Conservation (phyloP, 2,329 filamentous ascomycete species). For the Whalleya microplaca region DNA sequence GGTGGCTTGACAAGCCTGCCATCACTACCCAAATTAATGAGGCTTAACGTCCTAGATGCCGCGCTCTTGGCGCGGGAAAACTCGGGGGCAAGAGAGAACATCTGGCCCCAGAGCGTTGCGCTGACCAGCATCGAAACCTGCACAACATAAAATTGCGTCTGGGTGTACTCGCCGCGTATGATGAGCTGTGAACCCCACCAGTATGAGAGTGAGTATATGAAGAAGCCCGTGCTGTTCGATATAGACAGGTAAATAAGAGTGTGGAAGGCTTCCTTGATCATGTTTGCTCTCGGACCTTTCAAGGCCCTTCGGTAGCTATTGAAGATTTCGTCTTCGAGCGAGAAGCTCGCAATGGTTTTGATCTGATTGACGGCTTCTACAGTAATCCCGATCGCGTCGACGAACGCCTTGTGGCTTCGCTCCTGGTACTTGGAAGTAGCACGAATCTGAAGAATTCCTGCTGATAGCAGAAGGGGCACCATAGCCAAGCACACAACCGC, state of each 20-base stretch:
- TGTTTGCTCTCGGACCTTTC: conserved; percentile 46
- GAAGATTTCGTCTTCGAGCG: conserved; percentile 39
- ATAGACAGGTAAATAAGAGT: conserved; percentile 53
- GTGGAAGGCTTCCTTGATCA: conserved; percentile 36
- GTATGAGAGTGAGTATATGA: conserved; percentile 66
- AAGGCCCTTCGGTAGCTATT: conserved; percentile 44
- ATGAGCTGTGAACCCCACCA: conserved; percentile 70
- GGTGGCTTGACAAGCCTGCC: conserved; percentile 35
- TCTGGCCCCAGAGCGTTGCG: conserved; percentile 64
- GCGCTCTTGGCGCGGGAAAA: conserved; percentile 61
- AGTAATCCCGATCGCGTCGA: conserved; percentile 52
- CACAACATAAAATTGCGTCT: conserved; percentile 66
- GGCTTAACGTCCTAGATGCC: conserved; percentile 48
- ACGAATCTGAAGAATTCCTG: conserved; percentile 59
- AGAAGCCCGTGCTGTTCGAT: conserved; percentile 54
- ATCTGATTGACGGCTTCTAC: conserved; percentile 55
- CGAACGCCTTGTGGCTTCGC: conserved; percentile 55
- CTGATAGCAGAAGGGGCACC: conserved; percentile 49
- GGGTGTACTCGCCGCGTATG: conserved; percentile 56
- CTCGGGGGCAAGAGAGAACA: conserved; percentile 68
- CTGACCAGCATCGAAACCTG: conserved; percentile 64
- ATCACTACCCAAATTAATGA: conserved; percentile 35
- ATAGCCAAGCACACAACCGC: conserved; percentile 47
- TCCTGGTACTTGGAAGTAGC: conserved; percentile 53
- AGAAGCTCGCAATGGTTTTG: conserved; percentile 46